Percentiles rank a stretch among this genome's conserved stretches.
phyloP scores from a whole-genome alignment of 805 yeast species.

The Clavispora carvajalis region DNA sequence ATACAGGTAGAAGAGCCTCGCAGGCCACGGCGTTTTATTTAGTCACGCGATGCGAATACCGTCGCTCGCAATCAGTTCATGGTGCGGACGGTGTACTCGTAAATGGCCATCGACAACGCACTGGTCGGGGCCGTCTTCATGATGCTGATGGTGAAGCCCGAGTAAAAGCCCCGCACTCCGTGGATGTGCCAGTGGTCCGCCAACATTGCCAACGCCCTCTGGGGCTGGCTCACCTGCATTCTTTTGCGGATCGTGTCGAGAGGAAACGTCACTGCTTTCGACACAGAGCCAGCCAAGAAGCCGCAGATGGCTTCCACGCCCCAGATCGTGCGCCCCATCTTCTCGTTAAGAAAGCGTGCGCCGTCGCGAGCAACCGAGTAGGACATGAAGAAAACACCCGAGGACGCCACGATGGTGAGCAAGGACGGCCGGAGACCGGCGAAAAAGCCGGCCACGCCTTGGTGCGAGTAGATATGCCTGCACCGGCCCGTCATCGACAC shows the following conservation, averaged over 20 bases:
- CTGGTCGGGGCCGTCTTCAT: conserved; percentile 77
- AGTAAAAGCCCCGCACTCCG: conserved; percentile 66
- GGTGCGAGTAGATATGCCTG: conserved; percentile 20
- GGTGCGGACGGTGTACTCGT: conserved; percentile 38
- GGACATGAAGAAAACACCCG: conserved; percentile 70
- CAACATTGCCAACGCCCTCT: conserved; percentile 20
- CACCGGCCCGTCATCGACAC: conserved; percentile 31
- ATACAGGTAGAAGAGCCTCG: too few relatives aligned
- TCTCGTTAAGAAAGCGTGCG: conserved; percentile 16
- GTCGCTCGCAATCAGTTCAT: not conserved
- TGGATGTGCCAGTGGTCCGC: conserved; percentile 44
- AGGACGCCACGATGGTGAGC: conserved; percentile 59
- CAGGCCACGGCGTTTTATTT: too few relatives aligned
- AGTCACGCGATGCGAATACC: too few relatives aligned
- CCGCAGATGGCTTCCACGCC: conserved; percentile 58
- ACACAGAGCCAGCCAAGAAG: conserved; percentile 65
- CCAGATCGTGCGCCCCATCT: conserved; percentile 20
- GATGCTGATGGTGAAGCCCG: conserved; percentile 67
- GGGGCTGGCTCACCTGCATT: conserved; percentile 50
- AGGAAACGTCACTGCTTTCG: conserved; percentile 78
- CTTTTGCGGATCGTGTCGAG: conserved; percentile 78
- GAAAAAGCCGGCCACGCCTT: conserved; percentile 44
- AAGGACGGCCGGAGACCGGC: conserved; percentile 49
- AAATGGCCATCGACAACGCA: conserved; percentile 63
- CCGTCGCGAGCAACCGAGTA: conserved; percentile 50